Evolutionary conservation across 257 asterid genomes (phyloP), one percentile per base, ranked within the genome.

Genomic region (Solanum sejunctum): DNA sequence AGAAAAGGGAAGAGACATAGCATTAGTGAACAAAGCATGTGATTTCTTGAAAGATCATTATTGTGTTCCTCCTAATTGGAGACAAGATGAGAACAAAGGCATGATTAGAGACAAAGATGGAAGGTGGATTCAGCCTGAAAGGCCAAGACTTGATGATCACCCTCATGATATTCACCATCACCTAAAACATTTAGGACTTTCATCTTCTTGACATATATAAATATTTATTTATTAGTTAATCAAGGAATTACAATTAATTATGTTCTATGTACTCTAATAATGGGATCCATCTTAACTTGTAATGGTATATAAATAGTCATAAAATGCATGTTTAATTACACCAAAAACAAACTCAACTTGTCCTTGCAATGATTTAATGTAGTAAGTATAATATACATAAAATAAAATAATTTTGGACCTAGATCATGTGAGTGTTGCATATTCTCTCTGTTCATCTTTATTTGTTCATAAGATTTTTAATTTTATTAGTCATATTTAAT

Each of bases 41-140:
- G 93, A 90, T 72, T 90, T 90, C 85, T 83, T 92, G 84, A 90
- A 90, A 49, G 91, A 91, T 64, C 90, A 91, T 28, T 85, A 82
- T 8, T 85, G 89, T 67, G 86, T 92, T 52, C 94, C 94, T 36
- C 92, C 94, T 12, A 28, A n/a, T 17, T 92, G 95, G 95, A 87
- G 91, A 83, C 94, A 91, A 55, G 88, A 89, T 63, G 86, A 85
- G 71, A 92, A 92, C 88, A 91, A 90, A 83, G 92, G 94, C 16
- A 90, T 92, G 95, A 90, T 90, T 12, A 88, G 85, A 84, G 89
- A 87, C 84, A 39, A 86, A 36, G 93, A 92, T 7, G 94, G 94
- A 3, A 86, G 91, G 16, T 91, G 92, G 93, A 52, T 84, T 47
- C 94, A 89, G 82, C 77, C 87, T 47, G 93, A 91, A n/a, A 89